Percentiles rank a stretch among this genome's conserved stretches.
These are phyloP conservation scores for Pestalotiopsis sp. DNA, from an alignment of 2,329 filamentous ascomycete genomes.

Conservation along the genomic window DNA sequence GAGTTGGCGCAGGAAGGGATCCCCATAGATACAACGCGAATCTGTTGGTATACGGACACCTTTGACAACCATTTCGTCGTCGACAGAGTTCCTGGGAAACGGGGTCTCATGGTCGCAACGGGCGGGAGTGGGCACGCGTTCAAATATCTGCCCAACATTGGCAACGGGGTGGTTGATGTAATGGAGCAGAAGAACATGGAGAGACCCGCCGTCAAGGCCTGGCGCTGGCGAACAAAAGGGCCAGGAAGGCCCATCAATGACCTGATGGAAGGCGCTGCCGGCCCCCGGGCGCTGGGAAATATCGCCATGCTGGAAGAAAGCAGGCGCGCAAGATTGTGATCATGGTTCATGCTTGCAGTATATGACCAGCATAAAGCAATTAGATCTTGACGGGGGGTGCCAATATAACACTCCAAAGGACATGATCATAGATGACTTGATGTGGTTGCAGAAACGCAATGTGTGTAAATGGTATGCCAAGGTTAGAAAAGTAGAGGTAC, in stretches of 20 bases:
- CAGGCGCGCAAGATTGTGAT: neutral
- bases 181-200: conserved; percentile 39
- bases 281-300: conserved; percentile 18
- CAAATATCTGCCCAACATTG: conserved; percentile 62
- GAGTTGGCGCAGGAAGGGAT: conserved; percentile 39
- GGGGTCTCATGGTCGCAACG: conserved; percentile 58
- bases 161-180: conserved; percentile 54
- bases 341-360: no score
- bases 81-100: conserved; percentile 30
- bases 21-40: conserved; percentile 39
- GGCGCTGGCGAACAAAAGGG: conserved; percentile 21
- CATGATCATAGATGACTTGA: no score
- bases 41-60: conserved; percentile 61
- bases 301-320: conserved; percentile 12
- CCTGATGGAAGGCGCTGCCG: conserved; percentile 22
- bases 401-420: no score
- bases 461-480: no score
- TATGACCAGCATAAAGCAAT: no score
- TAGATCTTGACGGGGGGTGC: no score
- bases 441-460: no score
- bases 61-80: conserved; percentile 57
- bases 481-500: no score
- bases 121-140: conserved; percentile 65
- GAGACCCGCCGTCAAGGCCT: conserved; percentile 22
- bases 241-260: conserved; percentile 12